phyloP scores from a whole-genome alignment of 306 rosid species.

The Vigna hirtella region DNA sequence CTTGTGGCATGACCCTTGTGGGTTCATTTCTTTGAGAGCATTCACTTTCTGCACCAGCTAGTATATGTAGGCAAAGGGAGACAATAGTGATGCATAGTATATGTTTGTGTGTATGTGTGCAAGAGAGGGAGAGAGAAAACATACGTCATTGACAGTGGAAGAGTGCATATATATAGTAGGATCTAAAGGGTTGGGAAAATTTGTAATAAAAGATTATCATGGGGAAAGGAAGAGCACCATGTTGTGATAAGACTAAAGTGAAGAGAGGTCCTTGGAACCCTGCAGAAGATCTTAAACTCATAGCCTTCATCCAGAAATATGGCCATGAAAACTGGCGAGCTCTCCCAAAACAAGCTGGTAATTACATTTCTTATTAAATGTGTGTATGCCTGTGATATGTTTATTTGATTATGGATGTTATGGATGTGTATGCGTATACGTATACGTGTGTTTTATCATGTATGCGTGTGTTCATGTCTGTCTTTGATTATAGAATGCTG shows the following conservation, averaged over 20 bases:
- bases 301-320: slow-evolving; percentile 79
- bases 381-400: neutral
- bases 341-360: slow-evolving; percentile 96
- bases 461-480: neutral
- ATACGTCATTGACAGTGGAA: neutral
- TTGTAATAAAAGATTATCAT: slow-evolving; percentile 36
- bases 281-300: slow-evolving; percentile 81
- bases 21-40: slow-evolving; percentile 34
- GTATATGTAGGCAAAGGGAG: slow-evolving; percentile 24
- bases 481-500: neutral
- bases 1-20: slow-evolving; percentile 70
- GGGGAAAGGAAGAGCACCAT: slow-evolving; percentile 98
- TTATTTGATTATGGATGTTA: too few relatives aligned
- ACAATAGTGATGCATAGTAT: slow-evolving; percentile 22
- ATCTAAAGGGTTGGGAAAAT: neutral
- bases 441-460: neutral
- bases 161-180: neutral
- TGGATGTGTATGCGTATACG: neutral
- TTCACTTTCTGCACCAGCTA: slow-evolving; percentile 28
- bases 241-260: slow-evolving; percentile 88
- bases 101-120: neutral
- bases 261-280: slow-evolving; percentile 99
- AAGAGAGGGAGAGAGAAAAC: slow-evolving; percentile 22
- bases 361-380: neutral
- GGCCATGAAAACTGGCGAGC: slow-evolving; percentile 99